phyloP scores from a whole-genome alignment of 2,329 filamentous ascomycete species.

The Cladophialophora bantiana region DNA sequence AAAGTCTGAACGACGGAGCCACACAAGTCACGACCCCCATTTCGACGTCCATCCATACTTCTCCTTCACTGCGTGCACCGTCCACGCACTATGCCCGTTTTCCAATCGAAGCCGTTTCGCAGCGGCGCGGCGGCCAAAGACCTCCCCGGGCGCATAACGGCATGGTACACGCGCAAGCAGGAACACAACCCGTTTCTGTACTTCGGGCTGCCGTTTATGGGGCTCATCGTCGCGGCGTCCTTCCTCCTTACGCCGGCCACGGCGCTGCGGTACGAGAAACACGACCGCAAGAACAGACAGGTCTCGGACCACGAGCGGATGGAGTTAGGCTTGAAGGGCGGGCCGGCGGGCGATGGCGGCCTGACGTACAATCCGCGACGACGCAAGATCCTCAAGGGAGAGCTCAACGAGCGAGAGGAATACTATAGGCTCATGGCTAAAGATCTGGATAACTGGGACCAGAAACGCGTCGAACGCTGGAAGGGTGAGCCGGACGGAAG shows the following conservation, averaged over 20 bases:
- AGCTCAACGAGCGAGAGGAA: conserved; percentile 52
- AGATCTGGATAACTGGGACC: conserved; percentile 95
- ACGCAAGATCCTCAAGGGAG: conserved; percentile 41
- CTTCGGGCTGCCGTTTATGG: conserved; percentile 92
- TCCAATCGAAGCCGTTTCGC: conserved; percentile 75
- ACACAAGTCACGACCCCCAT: not conserved
- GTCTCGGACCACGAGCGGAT: conserved; percentile 86
- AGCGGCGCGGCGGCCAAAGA: conserved; percentile 40
- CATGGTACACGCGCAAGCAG: conserved; percentile 77
- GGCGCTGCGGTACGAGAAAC: conserved; percentile 88
- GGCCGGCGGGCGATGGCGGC: conserved; percentile 79
- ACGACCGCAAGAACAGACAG: conserved; percentile 88
- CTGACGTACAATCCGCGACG: conserved; percentile 60
- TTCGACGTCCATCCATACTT: not conserved
- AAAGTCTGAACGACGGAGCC: not conserved
- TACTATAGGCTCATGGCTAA: conserved; percentile 75
- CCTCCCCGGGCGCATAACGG: conserved; percentile 63
- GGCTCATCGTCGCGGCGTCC: conserved; percentile 86
- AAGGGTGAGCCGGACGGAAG: conserved; percentile 89
- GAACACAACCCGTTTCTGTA: conserved; percentile 84
- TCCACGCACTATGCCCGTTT: conserved; percentile 62
- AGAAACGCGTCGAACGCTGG: conserved; percentile 88
- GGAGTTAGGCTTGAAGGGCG: conserved; percentile 73
- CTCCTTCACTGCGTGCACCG: not conserved
- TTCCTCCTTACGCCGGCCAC: conserved; percentile 95